A percentile compares a stretch with the other conserved stretches of the same genome.
These are phyloP conservation scores for Aspergillus latus DNA, from an alignment of 2,329 filamentous ascomycete genomes.

Conservation along the genomic window DNA sequence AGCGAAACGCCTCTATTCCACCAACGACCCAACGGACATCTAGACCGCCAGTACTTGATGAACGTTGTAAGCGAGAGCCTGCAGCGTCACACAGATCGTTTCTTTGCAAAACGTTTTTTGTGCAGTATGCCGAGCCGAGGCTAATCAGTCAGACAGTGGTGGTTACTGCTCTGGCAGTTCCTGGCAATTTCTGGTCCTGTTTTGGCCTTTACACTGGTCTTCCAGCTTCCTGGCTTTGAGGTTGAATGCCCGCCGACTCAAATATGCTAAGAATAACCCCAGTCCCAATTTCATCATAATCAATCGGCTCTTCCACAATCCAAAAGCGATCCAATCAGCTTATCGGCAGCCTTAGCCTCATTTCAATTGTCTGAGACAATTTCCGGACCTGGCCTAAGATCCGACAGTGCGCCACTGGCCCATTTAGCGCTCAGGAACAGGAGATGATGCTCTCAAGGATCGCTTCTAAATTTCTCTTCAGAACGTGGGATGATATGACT, in stretches of 20 bases:
- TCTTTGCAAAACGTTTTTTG: not conserved
- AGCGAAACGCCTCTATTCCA: not conserved
- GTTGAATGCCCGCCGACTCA: not conserved
- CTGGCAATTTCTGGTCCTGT: not conserved
- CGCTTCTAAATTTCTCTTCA: conserved; percentile 13
- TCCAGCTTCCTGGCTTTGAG: not conserved
- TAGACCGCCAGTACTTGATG: not conserved
- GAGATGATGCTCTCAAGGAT: conserved; percentile 17
- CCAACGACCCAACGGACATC: not conserved
- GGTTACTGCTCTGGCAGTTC: not conserved
- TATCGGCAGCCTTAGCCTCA: not conserved
- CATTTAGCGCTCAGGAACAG: conserved; percentile 18
- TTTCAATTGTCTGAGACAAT: not conserved
- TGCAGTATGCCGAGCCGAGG: not conserved
- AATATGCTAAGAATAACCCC: conserved; percentile 3
- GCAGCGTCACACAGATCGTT: not conserved
- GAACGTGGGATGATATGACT: conserved; percentile 20
- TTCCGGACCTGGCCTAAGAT: conserved; percentile 1
- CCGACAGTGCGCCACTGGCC: conserved; percentile 18
- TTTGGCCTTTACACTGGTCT: not conserved
- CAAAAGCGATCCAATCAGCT: not conserved
- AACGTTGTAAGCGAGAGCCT: not conserved
- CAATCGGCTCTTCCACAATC: not conserved
- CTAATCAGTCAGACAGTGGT: not conserved
- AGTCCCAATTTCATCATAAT: not conserved